Percentiles rank a stretch among this genome's conserved stretches.
Conservation (phyloP, 768 basidiomycete genomes). For the Suillus ampliporus region DNA sequence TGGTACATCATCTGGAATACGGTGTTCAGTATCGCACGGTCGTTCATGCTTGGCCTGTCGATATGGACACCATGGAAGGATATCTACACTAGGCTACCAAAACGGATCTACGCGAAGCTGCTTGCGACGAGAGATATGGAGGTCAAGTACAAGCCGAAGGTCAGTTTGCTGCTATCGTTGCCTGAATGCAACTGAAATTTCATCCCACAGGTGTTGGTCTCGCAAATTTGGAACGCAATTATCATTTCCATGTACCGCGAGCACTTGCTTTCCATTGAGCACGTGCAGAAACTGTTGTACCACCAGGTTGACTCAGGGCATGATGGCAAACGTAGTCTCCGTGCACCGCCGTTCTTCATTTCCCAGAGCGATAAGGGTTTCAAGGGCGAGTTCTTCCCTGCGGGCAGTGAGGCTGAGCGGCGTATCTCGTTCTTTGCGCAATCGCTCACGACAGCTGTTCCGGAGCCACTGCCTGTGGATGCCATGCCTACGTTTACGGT, state of each 20-base stretch:
- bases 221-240: conserved; percentile 99
- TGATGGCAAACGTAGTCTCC: conserved; percentile 88
- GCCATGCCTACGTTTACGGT: conserved; percentile 99
- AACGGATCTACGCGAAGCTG: conserved; percentile 95
- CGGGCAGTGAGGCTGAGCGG: conserved; percentile 93
- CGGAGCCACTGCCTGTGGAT: conserved; percentile 92
- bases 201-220: conserved; percentile 80
- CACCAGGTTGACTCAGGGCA: conserved; percentile 90
- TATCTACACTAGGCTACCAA: conserved; percentile 94
- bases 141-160: conserved; percentile 99
- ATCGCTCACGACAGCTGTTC: conserved; percentile 93
- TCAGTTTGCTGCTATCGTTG: conserved; percentile 35
- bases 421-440: conserved; percentile 99
- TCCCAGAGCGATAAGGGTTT: conserved; percentile 89
- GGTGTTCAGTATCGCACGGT: conserved; percentile 85
- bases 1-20: conserved; percentile 99
- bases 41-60: conserved; percentile 89
- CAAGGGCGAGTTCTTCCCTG: conserved; percentile 91
- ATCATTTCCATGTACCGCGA: conserved; percentile 99
- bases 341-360: conserved; percentile 98
- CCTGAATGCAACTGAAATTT: not conserved
- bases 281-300: conserved; percentile 97
- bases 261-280: conserved; percentile 97
- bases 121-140: conserved; percentile 96
- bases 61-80: conserved; percentile 99